Conservation (phyloP, 768 basidiomycete genomes). For the Lentinula lateritia region DNA sequence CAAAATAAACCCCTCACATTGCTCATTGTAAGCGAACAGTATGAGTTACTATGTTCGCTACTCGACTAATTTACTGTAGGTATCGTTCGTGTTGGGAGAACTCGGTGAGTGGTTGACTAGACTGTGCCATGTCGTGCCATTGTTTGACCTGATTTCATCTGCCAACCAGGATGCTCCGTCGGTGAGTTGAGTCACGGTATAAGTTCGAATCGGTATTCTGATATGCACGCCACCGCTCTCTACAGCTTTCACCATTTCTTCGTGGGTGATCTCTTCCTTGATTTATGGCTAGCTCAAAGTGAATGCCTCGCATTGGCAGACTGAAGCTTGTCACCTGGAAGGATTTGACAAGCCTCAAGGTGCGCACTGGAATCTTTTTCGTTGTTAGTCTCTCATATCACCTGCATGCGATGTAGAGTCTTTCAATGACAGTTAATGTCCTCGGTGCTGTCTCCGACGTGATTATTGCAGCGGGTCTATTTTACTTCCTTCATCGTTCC, state of each 20-base stretch:
- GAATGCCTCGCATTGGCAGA: constrained; percentile 21
- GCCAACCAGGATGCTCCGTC: constrained; percentile 26
- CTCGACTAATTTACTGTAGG: constrained; percentile 18
- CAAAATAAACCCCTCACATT: constrained; percentile 36
- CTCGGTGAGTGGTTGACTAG: constrained; percentile 32
- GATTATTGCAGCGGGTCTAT: constrained; percentile 43
- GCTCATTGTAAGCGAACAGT: constrained; percentile 26
- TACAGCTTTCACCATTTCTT: constrained; percentile 41
- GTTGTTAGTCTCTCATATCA: constrained; percentile 1
- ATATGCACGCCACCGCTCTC: constrained; percentile 1
- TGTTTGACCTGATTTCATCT: not conserved
- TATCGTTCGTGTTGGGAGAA: constrained; percentile 39
- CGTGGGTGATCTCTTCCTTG: constrained; percentile 25
- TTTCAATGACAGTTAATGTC: constrained; percentile 53
- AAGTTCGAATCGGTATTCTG: not conserved
- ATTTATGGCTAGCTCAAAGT: not conserved
- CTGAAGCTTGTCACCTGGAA: constrained; percentile 36
- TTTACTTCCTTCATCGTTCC: constrained; percentile 43
- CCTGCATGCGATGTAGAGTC: constrained; percentile 25
- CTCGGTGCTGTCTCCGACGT: constrained; percentile 45
- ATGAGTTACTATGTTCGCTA: constrained; percentile 11
- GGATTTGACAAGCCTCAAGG: constrained; percentile 42
- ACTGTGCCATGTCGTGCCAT: not conserved
- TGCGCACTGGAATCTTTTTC: constrained; percentile 4
- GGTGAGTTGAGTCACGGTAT: constrained; percentile 26